Evolutionary conservation across 495 filamentous ascomycete species (phyloP).

Genomic region (Neurospora tetrasperma): DNA sequence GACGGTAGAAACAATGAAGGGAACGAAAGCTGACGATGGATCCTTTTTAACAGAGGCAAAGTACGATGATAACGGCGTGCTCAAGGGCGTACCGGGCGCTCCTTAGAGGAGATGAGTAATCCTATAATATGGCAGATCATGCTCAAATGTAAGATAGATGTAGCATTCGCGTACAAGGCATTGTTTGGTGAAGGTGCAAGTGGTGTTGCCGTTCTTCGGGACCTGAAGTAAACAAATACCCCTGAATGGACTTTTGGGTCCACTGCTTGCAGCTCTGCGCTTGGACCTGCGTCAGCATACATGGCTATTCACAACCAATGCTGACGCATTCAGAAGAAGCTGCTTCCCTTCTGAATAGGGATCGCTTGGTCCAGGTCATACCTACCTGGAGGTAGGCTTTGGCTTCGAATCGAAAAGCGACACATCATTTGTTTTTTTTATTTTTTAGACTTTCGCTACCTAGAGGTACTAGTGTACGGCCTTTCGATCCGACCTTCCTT

Average conservation of each 20-base stretch:
- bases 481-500: not conserved
- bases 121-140: not conserved
- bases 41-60: constrained; percentile 52
- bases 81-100: constrained; percentile 15
- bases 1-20: too few species aligned
- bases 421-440: too few species aligned
- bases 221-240: not conserved
- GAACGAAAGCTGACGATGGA: constrained; percentile 8
- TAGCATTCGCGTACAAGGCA: not conserved
- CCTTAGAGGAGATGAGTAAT: not conserved
- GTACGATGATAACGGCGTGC: constrained; percentile 69
- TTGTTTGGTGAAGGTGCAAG: not conserved
- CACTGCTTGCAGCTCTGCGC: not conserved
- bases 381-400: not conserved
- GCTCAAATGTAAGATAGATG: not conserved
- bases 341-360: not conserved
- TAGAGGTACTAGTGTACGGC: not conserved
- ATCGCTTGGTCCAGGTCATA: not conserved
- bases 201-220: not conserved
- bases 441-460: too few species aligned
- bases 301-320: not conserved
- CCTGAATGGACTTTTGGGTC: not conserved
- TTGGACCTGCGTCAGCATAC: not conserved
- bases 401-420: not conserved
- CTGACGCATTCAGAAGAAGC: not conserved